Conservation (phyloP, 805 yeast species). For the Pichia eremophila region DNA sequence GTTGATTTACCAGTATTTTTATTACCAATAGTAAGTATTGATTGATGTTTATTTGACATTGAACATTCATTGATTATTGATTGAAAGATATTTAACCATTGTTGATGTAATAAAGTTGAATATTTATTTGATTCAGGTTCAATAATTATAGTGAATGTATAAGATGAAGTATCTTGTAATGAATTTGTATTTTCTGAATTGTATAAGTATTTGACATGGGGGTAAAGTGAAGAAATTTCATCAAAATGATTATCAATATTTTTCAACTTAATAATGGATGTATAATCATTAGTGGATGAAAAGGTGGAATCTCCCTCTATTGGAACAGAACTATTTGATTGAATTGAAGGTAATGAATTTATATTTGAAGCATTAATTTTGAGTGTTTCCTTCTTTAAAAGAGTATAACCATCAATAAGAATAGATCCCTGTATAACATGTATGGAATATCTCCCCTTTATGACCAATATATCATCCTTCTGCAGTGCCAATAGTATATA, state of each 20-base stretch:
- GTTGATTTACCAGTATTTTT: slow-evolving; percentile 84
- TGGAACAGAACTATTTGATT: no score
- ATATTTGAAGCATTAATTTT: slow-evolving; percentile 28
- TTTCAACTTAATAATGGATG: slow-evolving; percentile 32
- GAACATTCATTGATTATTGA: not conserved
- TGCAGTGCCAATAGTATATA: no score
- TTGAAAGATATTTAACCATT: slow-evolving; percentile 18
- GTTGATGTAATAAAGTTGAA: slow-evolving; percentile 19
- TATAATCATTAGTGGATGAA: slow-evolving; percentile 23
- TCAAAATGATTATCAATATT: slow-evolving; percentile 37
- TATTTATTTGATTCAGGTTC: slow-evolving; percentile 18
- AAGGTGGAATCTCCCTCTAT: slow-evolving; percentile 9
- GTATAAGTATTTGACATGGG: slow-evolving; percentile 37
- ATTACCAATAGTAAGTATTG: slow-evolving; percentile 43
- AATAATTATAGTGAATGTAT: slow-evolving; percentile 30
- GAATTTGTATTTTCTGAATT: slow-evolving; percentile 10
- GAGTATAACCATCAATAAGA: slow-evolving; percentile 30
- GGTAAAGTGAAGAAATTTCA: slow-evolving; percentile 31
- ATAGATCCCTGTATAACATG: slow-evolving; percentile 39
- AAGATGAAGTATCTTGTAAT: slow-evolving; percentile 3
- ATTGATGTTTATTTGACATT: slow-evolving; percentile 1
- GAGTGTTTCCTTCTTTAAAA: slow-evolving; percentile 19
- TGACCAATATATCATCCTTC: not conserved
- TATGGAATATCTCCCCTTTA: not conserved
- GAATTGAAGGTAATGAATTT: slow-evolving; percentile 33